Evolutionary conservation across 192 early-diverging fungal genomes (phyloP).

Genomic region (Backusella mclennaniae): DNA sequence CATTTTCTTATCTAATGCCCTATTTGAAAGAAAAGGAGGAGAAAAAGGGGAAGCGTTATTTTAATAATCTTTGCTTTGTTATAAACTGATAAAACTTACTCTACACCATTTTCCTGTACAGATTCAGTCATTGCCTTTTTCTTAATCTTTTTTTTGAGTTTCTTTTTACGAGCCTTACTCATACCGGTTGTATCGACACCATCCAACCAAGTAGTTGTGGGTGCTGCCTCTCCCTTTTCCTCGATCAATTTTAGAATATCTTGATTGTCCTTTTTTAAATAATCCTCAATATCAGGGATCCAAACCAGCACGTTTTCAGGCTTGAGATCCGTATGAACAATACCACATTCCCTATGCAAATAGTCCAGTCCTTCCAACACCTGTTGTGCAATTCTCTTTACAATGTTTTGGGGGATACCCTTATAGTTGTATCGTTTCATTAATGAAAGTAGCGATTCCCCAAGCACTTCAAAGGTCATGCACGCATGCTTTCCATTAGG

Average conservation of each 20-base stretch:
- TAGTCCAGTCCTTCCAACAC: constrained; percentile 89
- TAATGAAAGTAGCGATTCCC: constrained; percentile 87
- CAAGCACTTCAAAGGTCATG: constrained; percentile 96
- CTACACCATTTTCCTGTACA: background rate
- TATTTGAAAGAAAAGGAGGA: background rate
- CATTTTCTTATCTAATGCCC: background rate
- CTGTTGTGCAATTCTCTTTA: constrained; percentile 88
- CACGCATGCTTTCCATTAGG: constrained; percentile 86
- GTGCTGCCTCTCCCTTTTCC: background rate
- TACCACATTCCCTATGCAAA: constrained; percentile 87
- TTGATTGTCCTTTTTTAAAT: constrained; percentile 27
- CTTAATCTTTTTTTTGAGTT: constrained; percentile 46
- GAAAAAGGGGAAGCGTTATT: background rate
- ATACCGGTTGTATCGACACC: constrained; percentile 19
- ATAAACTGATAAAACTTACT: background rate
- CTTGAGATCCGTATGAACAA: constrained; percentile 97
- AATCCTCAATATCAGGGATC: constrained; percentile 74
- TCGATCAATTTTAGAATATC: constrained; percentile 22
- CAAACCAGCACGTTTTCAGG: constrained; percentile 95
- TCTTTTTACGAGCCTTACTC: constrained; percentile 55
- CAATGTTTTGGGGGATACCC: constrained; percentile 81
- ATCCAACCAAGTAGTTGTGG: constrained; percentile 4
- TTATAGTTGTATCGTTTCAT: constrained; percentile 78
- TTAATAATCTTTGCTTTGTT: background rate
- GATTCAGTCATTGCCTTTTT: constrained; percentile 20